Evolutionary conservation across 2,329 filamentous ascomycete species (phyloP).

Genomic region (Blastomyces silverae): DNA sequence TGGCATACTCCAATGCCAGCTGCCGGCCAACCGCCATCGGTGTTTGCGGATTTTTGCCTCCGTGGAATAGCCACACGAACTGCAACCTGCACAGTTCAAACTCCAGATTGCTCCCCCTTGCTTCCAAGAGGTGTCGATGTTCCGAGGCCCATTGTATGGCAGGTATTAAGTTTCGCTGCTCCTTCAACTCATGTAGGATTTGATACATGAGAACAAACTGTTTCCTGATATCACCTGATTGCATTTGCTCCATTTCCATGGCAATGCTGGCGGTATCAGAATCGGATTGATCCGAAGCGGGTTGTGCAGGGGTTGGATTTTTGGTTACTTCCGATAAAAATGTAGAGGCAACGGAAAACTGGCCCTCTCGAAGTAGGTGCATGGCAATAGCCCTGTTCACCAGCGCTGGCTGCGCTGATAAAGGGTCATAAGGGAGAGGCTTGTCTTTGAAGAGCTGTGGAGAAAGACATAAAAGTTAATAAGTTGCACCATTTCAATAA

Average conservation of each 20-base stretch:
- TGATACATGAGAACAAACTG: constrained; percentile 87
- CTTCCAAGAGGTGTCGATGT: constrained; percentile 65
- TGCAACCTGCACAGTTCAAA: constrained; percentile 89
- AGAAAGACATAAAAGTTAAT: constrained; percentile 9
- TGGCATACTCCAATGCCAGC: constrained; percentile 68
- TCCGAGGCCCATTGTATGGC: constrained; percentile 80
- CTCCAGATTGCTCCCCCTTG: constrained; percentile 82
- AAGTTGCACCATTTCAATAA: not conserved
- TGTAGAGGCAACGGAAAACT: constrained; percentile 78
- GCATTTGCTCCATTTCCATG: constrained; percentile 51
- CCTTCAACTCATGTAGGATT: constrained; percentile 71
- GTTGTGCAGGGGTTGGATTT: constrained; percentile 37
- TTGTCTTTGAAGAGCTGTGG: constrained; percentile 59
- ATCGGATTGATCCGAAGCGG: constrained; percentile 27
- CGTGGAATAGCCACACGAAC: constrained; percentile 80
- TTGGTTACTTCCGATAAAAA: constrained; percentile 67
- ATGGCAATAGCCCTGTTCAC: constrained; percentile 93
- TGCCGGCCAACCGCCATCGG: constrained; percentile 26
- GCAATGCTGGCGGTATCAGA: constrained; percentile 39
- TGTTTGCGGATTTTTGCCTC: constrained; percentile 36
- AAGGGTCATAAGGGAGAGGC: constrained; percentile 67
- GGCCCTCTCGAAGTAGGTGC: constrained; percentile 90
- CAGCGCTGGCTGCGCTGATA: constrained; percentile 65
- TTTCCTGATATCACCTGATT: constrained; percentile 63
- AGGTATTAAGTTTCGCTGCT: constrained; percentile 63